Base-by-base conservation (phyloP, 2,329 filamentous ascomycete species). In the Coniochaeta hoffmannii region DNA sequence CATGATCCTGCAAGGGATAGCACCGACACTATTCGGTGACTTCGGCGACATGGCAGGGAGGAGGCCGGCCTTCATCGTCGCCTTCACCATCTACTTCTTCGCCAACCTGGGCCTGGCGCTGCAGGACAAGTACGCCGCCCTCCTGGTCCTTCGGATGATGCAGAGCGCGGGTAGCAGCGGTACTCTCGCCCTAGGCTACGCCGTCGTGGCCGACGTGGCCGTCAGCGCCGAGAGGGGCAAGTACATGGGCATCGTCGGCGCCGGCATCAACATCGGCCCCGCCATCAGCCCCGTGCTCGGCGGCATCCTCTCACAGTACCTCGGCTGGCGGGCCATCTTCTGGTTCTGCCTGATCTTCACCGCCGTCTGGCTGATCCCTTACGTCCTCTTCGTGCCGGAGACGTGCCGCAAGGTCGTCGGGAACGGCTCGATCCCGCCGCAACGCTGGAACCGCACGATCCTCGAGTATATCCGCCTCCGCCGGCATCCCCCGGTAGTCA, bases 141-240 rank as follows among this genome's bases (percentile, higher is more conserved):
- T 88, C 19, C 64, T 88, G 31, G 72, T 86, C 2, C 69, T 88
- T 9, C 77, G 85, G 0, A 82, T 81, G 69, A 56, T 87, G 3
- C 85, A 88, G 63, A 83, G 81, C 31, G 75, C 76, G 0, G 85
- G 87, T 0, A 86, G 81, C 65, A 86, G 82, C 61, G 84, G 84
- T 0, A 87, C 86, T 0, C 75, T 90, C n/a, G 85, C 88, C 0
- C 73, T 94, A 1, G 83, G 82, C 0, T 87, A 80, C 58, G 89
- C 84, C 1, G 82, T 90, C 1, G 80, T 92, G 14, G 85, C 86
- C 0, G 89, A 94, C 62, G 77, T 91, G 5, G 78, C 85, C 0
- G 83, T 86, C 0, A 83, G 80, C 49, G 77, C 81, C 0, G 87
- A 93, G 66, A 75, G 89, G 61, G 89, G 89, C 2, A 81, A 78